A percentile compares a stretch with the other conserved stretches of the same genome.
Evolutionary conservation across 768 basidiomycete genomes (phyloP).

Genomic region (Podaxis sp.): DNA sequence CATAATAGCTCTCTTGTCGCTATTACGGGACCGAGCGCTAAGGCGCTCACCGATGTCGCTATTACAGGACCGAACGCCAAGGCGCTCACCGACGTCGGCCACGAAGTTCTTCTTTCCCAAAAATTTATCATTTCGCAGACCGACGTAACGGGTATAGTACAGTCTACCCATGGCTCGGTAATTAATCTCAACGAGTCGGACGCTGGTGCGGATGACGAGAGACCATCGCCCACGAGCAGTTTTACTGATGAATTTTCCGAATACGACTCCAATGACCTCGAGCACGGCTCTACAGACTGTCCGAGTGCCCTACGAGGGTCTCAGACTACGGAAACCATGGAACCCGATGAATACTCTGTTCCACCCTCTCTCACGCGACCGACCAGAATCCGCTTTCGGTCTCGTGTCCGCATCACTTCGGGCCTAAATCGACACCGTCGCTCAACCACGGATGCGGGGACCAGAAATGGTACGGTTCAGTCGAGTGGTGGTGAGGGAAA

Average conservation of each 20-base stretch:
- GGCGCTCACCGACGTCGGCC: background rate
- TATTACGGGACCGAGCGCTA: background rate
- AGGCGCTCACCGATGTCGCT: background rate
- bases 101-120: background rate
- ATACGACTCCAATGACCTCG: background rate
- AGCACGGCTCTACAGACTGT: background rate
- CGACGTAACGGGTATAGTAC: background rate
- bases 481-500: constrained; percentile 12
- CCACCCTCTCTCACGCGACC: constrained; percentile 15
- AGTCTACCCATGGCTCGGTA: background rate
- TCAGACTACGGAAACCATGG: background rate
- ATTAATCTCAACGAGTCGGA: constrained; percentile 2
- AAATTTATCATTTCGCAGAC: background rate
- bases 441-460: background rate
- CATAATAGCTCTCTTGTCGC: background rate
- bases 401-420: constrained; percentile 74
- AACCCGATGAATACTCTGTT: background rate
- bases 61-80: background rate
- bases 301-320: background rate
- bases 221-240: background rate
- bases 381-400: constrained; percentile 57
- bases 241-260: background rate
- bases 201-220: background rate
- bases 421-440: constrained; percentile 51
- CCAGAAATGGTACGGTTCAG: background rate